Evolutionary conservation across 805 yeast species (phyloP).

Genomic region (Wickerhamiella dianesei): DNA sequence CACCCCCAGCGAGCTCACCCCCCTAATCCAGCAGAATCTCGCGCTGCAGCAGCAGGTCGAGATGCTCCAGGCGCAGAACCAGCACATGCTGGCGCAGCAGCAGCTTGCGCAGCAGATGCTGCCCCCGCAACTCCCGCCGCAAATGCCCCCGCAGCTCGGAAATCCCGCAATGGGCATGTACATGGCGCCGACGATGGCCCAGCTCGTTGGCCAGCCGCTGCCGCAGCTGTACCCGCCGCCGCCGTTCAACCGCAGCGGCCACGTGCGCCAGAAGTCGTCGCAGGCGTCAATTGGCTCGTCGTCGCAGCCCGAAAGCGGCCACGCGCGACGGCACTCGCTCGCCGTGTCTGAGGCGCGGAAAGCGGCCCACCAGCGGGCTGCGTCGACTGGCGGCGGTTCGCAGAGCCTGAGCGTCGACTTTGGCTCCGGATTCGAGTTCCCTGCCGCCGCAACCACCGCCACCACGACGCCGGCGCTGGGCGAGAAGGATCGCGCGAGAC

Average conservation of each 20-base stretch:
- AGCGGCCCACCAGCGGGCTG: conserved; percentile 85
- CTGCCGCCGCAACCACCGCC: conserved; percentile 25
- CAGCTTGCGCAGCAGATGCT: conserved; percentile 27
- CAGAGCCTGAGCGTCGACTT: not conserved
- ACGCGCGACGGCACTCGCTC: conserved; percentile 78
- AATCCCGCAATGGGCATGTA: not conserved
- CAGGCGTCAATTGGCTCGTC: conserved; percentile 1
- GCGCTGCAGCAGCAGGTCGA: conserved; percentile 85
- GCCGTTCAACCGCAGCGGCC: conserved; percentile 5
- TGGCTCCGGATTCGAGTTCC: conserved; percentile 37
- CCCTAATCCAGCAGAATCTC: conserved; percentile 68
- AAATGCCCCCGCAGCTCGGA: conserved; percentile 7
- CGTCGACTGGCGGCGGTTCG: conserved; percentile 1
- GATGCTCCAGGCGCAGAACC: conserved; percentile 81
- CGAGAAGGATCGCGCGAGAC: conserved; percentile 5
- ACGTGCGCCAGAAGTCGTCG: not conserved
- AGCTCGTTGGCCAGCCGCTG: not conserved
- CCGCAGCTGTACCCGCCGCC: conserved; percentile 13
- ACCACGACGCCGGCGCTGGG: not conserved
- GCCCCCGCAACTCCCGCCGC: conserved; percentile 15
- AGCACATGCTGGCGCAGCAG: conserved; percentile 65
- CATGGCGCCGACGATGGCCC: not conserved
- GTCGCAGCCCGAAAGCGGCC: conserved; percentile 37
- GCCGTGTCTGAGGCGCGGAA: conserved; percentile 86
- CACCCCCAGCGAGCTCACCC: conserved; percentile 90